Percentiles rank a stretch among this genome's conserved stretches.
Conservation (phyloP, 2,329 filamentous ascomycete genomes). For the Colletotrichum lentis region DNA sequence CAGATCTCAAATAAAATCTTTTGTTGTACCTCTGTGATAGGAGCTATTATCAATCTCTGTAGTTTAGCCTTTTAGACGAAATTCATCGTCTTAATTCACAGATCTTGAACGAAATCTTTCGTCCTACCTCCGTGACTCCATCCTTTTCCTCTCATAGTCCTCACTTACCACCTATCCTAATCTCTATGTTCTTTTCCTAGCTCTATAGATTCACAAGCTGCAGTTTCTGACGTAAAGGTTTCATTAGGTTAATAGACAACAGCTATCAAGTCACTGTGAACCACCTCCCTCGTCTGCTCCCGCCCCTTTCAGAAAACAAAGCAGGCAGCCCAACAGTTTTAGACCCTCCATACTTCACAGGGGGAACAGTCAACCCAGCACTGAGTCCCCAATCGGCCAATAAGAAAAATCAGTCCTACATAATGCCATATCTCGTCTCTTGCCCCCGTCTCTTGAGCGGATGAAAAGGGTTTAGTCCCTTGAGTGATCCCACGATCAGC, state of each 20-base stretch:
- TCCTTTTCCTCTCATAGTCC: no score
- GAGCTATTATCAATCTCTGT: no score
- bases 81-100: no score
- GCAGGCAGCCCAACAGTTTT: background rate
- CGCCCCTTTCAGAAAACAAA: background rate
- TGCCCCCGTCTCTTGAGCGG: background rate
- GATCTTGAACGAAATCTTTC: no score
- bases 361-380: background rate
- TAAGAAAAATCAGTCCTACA: background rate
- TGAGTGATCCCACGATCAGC: constrained; percentile 4
- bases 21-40: no score
- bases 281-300: background rate
- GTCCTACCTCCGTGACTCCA: no score
- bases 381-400: constrained; percentile 9
- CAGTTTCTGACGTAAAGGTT: background rate
- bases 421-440: background rate
- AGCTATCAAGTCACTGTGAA: background rate
- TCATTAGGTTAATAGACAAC: no score
- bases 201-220: background rate
- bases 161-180: no score
- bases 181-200: no score
- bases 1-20: no score
- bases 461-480: background rate
- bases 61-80: no score
- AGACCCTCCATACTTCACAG: background rate